These are phyloP conservation scores for Penicillium glabrum DNA, from an alignment of 2,329 filamentous ascomycete species.

Conservation along the genomic window DNA sequence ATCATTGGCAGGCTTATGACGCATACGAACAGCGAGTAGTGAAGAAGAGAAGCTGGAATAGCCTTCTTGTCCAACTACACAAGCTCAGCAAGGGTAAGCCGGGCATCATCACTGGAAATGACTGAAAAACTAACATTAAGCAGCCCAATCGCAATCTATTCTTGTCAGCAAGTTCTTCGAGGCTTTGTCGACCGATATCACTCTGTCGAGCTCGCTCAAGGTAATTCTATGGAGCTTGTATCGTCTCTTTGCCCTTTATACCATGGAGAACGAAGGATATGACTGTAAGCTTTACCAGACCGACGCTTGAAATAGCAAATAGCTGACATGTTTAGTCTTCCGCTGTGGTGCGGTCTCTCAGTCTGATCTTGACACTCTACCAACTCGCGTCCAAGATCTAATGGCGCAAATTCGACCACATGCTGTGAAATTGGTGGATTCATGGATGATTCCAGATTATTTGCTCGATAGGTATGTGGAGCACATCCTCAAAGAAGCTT, in stretches of 20 bases:
- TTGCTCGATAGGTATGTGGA: constrained; percentile 42
- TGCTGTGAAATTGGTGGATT: constrained; percentile 53
- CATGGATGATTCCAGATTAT: constrained; percentile 55
- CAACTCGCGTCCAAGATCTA: constrained; percentile 43
- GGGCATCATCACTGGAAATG: background rate
- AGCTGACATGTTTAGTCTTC: constrained; percentile 34
- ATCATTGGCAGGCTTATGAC: constrained; percentile 19
- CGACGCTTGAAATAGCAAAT: background rate
- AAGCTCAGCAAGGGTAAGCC: constrained; percentile 27
- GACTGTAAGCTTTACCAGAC: constrained; percentile 17
- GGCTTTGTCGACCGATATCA: constrained; percentile 29
- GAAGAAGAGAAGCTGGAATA: constrained; percentile 50
- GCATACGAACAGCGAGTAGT: constrained; percentile 47
- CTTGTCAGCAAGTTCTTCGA: constrained; percentile 49
- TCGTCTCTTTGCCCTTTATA: constrained; percentile 50
- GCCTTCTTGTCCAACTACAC: constrained; percentile 37
- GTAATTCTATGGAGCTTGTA: constrained; percentile 44
- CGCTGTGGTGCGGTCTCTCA: constrained; percentile 44
- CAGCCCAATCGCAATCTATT: constrained; percentile 51
- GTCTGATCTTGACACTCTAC: constrained; percentile 43
- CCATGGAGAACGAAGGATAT: constrained; percentile 44
- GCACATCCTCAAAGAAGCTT: background rate
- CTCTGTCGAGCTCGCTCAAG: constrained; percentile 29
- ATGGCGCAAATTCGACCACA: constrained; percentile 53
- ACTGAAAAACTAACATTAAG: background rate